Percentiles rank a stretch among this genome's conserved stretches.
Conservation (phyloP, 179 eudicot genomes). For the Camellia oleifera region DNA sequence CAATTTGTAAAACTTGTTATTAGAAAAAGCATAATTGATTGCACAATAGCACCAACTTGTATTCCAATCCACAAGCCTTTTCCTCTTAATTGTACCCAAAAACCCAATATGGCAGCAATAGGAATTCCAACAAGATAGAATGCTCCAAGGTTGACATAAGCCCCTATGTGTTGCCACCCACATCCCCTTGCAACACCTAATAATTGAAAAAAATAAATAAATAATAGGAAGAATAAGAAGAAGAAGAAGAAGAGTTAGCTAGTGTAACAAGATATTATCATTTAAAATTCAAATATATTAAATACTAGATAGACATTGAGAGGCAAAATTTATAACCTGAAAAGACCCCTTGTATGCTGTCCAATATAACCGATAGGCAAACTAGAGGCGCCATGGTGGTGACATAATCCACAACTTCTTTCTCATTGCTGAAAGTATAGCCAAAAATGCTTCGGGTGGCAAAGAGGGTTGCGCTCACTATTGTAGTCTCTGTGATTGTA, state of each 20-base stretch:
- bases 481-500: constrained; percentile 37
- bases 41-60: constrained; percentile 45
- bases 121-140: constrained; percentile 77
- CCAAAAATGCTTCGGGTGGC: no score
- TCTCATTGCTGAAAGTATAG: no score
- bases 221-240: no score
- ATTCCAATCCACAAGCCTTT: constrained; percentile 81
- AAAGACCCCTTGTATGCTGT: no score
- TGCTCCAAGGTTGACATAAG: constrained; percentile 62
- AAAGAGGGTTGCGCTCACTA: no score
- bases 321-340: constrained; percentile 36
- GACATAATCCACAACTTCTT: no score
- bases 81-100: constrained; percentile 58
- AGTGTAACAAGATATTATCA: no score
- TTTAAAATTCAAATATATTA: background rate
- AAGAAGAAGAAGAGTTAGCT: no score
- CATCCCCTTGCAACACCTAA: constrained; percentile 86
- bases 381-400: no score
- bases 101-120: constrained; percentile 49
- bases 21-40: constrained; percentile 37
- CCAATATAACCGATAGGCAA: no score
- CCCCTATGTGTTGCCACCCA: constrained; percentile 91
- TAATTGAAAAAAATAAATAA: constrained; percentile 14
- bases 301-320: background rate
- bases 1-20: constrained; percentile 56